phyloP scores from a whole-genome alignment of 108 stramenopile species.

The Fistulifera solaris region DNA sequence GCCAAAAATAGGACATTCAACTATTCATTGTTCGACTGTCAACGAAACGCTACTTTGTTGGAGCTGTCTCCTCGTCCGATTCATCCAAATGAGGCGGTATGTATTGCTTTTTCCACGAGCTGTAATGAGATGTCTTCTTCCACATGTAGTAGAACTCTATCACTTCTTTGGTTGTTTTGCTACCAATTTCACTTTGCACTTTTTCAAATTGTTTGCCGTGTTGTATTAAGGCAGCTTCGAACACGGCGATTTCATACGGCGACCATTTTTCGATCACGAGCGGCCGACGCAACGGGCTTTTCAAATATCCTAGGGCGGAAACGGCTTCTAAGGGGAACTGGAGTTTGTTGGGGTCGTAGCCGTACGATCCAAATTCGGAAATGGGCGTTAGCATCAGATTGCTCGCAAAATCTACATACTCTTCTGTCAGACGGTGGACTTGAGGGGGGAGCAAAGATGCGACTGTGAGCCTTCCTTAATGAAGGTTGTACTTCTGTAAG shows the following conservation, averaged over 20 bases:
- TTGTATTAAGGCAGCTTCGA: slow-evolving; percentile 71
- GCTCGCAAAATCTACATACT: slow-evolving; percentile 38
- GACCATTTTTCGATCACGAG: slow-evolving; percentile 81
- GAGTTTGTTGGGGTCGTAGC: slow-evolving; percentile 21
- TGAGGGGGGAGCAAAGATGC: neutral
- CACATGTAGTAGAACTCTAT: slow-evolving; percentile 97
- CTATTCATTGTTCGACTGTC: too few relatives aligned
- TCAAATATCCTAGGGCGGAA: slow-evolving; percentile 36
- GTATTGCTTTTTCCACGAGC: slow-evolving; percentile 62
- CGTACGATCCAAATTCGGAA: slow-evolving; percentile 32
- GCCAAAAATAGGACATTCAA: too few relatives aligned
- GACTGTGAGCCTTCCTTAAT: slow-evolving; percentile 1
- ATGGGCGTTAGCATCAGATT: slow-evolving; percentile 17
- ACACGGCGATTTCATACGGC: slow-evolving; percentile 77
- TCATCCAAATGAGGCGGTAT: slow-evolving; percentile 7
- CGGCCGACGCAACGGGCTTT: slow-evolving; percentile 59
- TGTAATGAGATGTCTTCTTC: slow-evolving; percentile 94
- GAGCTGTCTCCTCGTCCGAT: neutral
- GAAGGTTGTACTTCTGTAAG: neutral
- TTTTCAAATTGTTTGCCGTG: slow-evolving; percentile 79
- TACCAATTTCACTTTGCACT: slow-evolving; percentile 49
- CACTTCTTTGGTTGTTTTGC: slow-evolving; percentile 80
- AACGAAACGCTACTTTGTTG: neutral
- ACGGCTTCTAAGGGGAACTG: slow-evolving; percentile 37
- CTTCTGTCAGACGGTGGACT: slow-evolving; percentile 44